phyloP scores from a whole-genome alignment of 345 rosid species.

The Eutrema japonicum region DNA sequence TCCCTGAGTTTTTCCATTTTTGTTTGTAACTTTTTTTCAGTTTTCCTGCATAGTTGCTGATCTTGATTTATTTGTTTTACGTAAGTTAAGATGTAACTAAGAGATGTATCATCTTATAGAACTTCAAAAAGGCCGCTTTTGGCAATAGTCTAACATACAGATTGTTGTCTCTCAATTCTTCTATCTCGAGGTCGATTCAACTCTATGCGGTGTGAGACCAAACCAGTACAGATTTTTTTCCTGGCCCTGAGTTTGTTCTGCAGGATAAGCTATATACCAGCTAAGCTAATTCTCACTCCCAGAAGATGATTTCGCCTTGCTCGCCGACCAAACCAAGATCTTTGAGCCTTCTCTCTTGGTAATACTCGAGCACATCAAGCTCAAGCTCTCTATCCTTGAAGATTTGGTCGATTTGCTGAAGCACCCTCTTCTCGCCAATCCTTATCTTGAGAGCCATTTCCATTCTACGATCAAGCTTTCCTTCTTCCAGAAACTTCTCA shows the following conservation, averaged over 20 bases:
- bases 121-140: slow-evolving; percentile 30
- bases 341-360: slow-evolving; percentile 89
- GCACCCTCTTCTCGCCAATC: slow-evolving; percentile 80
- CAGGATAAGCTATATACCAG: slow-evolving; percentile 13
- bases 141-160: slow-evolving; percentile 39
- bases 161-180: slow-evolving; percentile 18
- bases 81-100: slow-evolving; percentile 47
- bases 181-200: slow-evolving; percentile 10
- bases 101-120: slow-evolving; percentile 41
- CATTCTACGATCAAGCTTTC: slow-evolving; percentile 51
- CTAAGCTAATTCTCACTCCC: slow-evolving; percentile 59
- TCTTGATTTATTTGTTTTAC: slow-evolving; percentile 42
- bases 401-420: slow-evolving; percentile 70
- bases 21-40: slow-evolving; percentile 42
- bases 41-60: slow-evolving; percentile 42
- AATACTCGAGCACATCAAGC: slow-evolving; percentile 73
- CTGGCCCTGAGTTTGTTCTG: slow-evolving; percentile 34
- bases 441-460: slow-evolving; percentile 72
- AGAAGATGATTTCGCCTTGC: slow-evolving; percentile 96
- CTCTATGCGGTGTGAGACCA: slow-evolving; percentile 28
- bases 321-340: slow-evolving; percentile 92
- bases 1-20: slow-evolving; percentile 36
- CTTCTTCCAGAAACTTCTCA: slow-evolving; percentile 62
- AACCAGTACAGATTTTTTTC: slow-evolving; percentile 16
- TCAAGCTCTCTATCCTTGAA: slow-evolving; percentile 72